These are phyloP conservation scores for Citrus maxima DNA, from an alignment of 345 rosid species.

Conservation along the genomic window DNA sequence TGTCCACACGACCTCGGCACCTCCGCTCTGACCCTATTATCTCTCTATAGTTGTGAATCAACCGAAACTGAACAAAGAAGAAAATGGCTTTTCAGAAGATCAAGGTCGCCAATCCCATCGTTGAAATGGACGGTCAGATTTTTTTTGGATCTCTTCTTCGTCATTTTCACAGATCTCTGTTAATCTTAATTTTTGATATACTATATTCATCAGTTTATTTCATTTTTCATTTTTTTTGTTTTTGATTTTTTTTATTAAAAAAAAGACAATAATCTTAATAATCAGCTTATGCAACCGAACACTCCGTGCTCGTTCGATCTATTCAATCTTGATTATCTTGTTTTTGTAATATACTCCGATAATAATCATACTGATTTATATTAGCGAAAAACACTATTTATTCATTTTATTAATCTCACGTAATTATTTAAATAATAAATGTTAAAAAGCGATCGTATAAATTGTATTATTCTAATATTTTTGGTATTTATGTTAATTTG, in stretches of 20 bases:
- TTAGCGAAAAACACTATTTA: no score
- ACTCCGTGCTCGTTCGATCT: neutral
- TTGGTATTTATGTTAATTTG: no score
- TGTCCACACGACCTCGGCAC: no score
- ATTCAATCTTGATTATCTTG: neutral
- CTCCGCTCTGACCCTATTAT: no score
- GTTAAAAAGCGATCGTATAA: no score
- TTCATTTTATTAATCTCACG: neutral
- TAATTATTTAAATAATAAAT: no score
- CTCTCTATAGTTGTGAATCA: no score
- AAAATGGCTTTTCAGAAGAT: constrained; percentile 79
- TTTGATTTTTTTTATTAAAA: neutral
- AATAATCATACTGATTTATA: no score
- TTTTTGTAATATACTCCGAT: neutral
- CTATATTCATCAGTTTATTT: neutral
- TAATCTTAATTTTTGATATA: neutral
- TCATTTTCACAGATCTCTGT: neutral
- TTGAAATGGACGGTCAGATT: constrained; percentile 90
- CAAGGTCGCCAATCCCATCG: constrained; percentile 92
- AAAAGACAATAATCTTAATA: neutral
- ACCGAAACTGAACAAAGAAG: no score
- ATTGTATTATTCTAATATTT: no score
- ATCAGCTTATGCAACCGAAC: neutral
- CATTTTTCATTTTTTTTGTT: neutral
- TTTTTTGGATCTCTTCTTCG: neutral